Base-by-base conservation (phyloP, 164 flowering plant species). In the Amborella trichopoda region DNA sequence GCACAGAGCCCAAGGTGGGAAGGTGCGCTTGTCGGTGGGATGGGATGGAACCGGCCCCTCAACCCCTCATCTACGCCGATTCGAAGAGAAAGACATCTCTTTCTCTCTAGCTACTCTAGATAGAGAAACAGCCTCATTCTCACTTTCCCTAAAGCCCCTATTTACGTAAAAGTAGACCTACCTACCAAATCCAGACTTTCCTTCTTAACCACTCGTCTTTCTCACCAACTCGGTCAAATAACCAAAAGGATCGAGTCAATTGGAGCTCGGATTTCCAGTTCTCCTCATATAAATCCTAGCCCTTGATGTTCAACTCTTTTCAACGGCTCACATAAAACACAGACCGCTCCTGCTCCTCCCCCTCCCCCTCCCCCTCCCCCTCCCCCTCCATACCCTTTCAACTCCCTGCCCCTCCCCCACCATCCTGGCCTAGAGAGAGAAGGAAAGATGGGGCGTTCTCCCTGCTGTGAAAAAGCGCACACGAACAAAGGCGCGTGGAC, bases 401-500 rank as follows among this genome's bases (percentile, higher is more conserved):
- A 9, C 34, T 14, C 34, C 0, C 34, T 8, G 11, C 34, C 34
- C 14, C 41, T 37, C 40, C 18, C 8, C 19, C 41, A 16, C 21
- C 20, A 18, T 38, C 41, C 34, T 9, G 4, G 20, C 20, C 41
- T 5, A 38, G 6, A 12, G 41, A 38, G 2, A 10, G 11, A 10
- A 9, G 14, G 20, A 38, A n/a, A 30, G n/a, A 55, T 56, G 61
- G 61, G 61, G 13, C 48, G 61, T 20, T 57, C 63, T 33, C 64
- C 64, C 6, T 60, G 64, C 20, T 60, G 64, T 48, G 64, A 60
- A 28, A 60, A 60, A 44, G 54, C 64, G 4, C 64, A 60, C 37
- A 60, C 64, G 42, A 60, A 60, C 64, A 60, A 60, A 41, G 64
- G 64, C 9, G 64, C 64, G 2, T 60, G 64, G 64, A 49, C 64